phyloP scores from a whole-genome alignment of 495 filamentous ascomycete species.

The Neurospora sp. region DNA sequence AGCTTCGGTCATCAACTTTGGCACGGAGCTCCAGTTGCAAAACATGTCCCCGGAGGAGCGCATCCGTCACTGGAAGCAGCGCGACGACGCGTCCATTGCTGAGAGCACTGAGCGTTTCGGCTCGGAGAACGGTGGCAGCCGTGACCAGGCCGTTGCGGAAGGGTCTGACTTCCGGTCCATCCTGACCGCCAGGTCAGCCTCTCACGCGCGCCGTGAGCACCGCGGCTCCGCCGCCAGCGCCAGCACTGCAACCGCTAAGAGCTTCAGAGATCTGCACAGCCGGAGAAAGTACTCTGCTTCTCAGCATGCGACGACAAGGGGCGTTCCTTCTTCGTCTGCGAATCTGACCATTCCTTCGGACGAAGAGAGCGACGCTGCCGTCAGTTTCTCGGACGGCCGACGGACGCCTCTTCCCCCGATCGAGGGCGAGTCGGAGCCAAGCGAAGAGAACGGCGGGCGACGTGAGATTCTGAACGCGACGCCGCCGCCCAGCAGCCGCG shows the following conservation, averaged over 20 bases:
- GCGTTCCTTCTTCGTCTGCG: conserved; percentile 3
- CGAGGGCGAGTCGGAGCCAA: conserved; percentile 29
- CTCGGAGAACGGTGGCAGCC: conserved; percentile 6
- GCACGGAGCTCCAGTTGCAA: conserved; percentile 82
- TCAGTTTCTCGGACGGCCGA: conserved; percentile 47
- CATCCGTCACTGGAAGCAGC: conserved; percentile 39
- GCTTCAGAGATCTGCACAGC: conserved; percentile 42
- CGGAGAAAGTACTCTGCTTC: conserved; percentile 36
- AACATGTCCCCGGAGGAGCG: conserved; percentile 71
- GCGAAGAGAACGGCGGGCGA: not conserved
- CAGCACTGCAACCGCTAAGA: conserved; percentile 46
- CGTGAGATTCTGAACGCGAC: conserved; percentile 10
- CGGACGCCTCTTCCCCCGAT: conserved; percentile 43
- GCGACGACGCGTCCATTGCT: conserved; percentile 18
- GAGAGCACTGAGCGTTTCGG: not conserved
- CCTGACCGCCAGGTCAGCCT: conserved; percentile 17
- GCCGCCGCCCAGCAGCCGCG: conserved; percentile 14
- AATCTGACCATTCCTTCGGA: conserved; percentile 36
- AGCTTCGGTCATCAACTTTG: conserved; percentile 90
- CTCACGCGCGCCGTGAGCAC: conserved; percentile 26
- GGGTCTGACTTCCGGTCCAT: conserved; percentile 23
- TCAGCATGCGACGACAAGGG: conserved; percentile 19
- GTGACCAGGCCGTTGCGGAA: conserved; percentile 4
- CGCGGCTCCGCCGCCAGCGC: conserved; percentile 45
- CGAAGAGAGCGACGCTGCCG: conserved; percentile 46